These are phyloP conservation scores for Pseudogymnoascus verrucosus DNA, from an alignment of 2,329 filamentous ascomycete genomes.

Conservation along the genomic window DNA sequence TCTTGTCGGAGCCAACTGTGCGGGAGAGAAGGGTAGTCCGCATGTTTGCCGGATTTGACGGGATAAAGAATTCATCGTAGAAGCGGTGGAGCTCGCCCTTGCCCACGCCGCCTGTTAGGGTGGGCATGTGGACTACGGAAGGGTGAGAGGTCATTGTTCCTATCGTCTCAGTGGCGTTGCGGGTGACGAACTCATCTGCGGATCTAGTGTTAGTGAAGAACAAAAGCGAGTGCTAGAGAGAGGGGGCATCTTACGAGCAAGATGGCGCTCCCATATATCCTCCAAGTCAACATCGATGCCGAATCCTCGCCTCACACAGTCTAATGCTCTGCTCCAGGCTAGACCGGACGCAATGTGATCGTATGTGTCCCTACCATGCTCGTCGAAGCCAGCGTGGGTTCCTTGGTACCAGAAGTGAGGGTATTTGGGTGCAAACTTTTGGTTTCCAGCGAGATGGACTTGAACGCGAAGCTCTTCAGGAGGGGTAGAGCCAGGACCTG, in stretches of 20 bases:
- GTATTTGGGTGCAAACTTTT: conserved; percentile 11
- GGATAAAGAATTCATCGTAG: conserved; percentile 58
- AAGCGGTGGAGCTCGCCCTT: conserved; percentile 50
- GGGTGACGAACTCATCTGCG: conserved; percentile 45
- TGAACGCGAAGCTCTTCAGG: conserved; percentile 27
- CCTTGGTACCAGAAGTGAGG: conserved; percentile 20
- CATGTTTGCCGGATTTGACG: conserved; percentile 52
- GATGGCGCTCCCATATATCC: conserved; percentile 56
- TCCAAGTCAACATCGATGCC: conserved; percentile 56
- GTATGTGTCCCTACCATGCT: conserved; percentile 60
- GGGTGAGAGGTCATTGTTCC: conserved; percentile 54
- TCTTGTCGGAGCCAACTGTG: conserved; percentile 55
- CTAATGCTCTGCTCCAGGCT: conserved; percentile 60
- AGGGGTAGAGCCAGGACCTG: conserved; percentile 33
- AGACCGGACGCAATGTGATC: conserved; percentile 55
- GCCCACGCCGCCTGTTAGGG: conserved; percentile 55
- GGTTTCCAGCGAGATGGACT: conserved; percentile 25
- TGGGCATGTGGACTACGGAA: conserved; percentile 62
- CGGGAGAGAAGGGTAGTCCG: conserved; percentile 54
- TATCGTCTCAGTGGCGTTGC: conserved; percentile 53
- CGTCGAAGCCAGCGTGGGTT: conserved; percentile 57
- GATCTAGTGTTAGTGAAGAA: neutral
- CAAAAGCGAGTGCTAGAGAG: neutral
- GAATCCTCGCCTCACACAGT: conserved; percentile 53
- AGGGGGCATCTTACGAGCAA: conserved; percentile 40